Base-by-base conservation (phyloP, 176 grass and related monocot genomes). In the Paspalum notatum region DNA sequence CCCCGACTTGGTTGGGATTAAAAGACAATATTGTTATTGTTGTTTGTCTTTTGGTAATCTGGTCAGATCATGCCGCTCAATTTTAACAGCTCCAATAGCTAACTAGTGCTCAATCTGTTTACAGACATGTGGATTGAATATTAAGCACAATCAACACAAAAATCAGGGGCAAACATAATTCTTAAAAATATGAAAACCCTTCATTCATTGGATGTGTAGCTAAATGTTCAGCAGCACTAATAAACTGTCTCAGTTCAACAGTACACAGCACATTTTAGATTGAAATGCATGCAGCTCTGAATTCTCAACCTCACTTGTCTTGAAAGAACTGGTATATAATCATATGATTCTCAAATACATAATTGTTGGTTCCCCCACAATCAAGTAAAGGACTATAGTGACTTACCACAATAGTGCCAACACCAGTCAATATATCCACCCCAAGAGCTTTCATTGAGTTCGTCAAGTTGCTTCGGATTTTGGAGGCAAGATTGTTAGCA, bases 381-480 rank as follows among this genome's bases (percentile, higher is more conserved):
- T 53, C n/a, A 87, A 73, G 11, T n/a, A 11, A 66, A 66, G 62
- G 59, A 79, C 65, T 56, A 64, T 8, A 70, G 47, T 66, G 68
- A 87, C 97, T 58, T 91, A 93, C 93, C 86, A 96, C 84, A 71
- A 96, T 81, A 67, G 80, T 91, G 71, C 90, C 93, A 77, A 96
- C 51, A 67, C 93, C 93, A 25, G 89, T 96, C 39, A 99, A 79
- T 74, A 96, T 96, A 75, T 99, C 93, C 60, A 96, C 93, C 7
- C 97, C 93, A 47, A 93, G 44, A 82, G 90, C 76, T 85, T 93
- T 93, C 92, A 99, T 82, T 70, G 97, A 99, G 79, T 99, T 99
- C 65, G 97, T 99, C 87, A 99, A 78, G 82, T 96, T 99, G 81
- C 86, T 82, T 25, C 82, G 80, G 75, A 99, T 99, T 86, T 99